Evolutionary conservation across 345 rosid species (phyloP).

Genomic region (Salix dunnii): DNA sequence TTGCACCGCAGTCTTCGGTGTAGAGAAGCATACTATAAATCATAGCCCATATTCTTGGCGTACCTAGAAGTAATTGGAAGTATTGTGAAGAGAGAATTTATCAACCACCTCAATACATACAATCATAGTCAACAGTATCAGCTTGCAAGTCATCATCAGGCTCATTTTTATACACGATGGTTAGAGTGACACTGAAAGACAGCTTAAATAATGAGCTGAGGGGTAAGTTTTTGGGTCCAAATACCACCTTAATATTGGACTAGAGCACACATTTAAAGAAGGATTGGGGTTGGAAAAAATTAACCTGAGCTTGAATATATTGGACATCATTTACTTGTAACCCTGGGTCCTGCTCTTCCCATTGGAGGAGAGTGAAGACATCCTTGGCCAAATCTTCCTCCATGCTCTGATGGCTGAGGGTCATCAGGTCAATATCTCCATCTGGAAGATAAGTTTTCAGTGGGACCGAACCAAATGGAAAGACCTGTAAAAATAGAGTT

Average conservation of each 20-base stretch:
- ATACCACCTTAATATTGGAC: neutral
- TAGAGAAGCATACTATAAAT: neutral
- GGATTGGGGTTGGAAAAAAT: constrained; percentile 12
- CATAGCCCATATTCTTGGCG: neutral
- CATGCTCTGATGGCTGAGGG: constrained; percentile 9
- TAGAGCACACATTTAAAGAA: neutral
- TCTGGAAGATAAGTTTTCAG: constrained; percentile 35
- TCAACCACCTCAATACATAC: neutral
- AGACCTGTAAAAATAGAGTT: constrained; percentile 15
- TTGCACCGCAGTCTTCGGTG: neutral
- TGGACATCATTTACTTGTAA: constrained; percentile 23
- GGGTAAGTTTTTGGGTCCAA: neutral
- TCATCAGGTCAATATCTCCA: constrained; percentile 34
- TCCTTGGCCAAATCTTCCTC: constrained; percentile 30
- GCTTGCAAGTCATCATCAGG: neutral
- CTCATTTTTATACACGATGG: neutral
- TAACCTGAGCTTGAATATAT: constrained; percentile 33
- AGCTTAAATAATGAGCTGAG: constrained; percentile 4
- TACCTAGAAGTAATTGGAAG: neutral
- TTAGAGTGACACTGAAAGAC: neutral
- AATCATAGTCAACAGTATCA: neutral
- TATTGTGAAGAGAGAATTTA: neutral
- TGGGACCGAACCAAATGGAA: constrained; percentile 32
- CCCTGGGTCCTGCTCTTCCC: constrained; percentile 11
- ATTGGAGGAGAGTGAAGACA: constrained; percentile 16